Percentiles rank a stretch among this genome's conserved stretches.
These are phyloP conservation scores for Thalassiosira livingstoniorum DNA, from an alignment of 352 stramenopile genomes.

Conservation along the genomic window DNA sequence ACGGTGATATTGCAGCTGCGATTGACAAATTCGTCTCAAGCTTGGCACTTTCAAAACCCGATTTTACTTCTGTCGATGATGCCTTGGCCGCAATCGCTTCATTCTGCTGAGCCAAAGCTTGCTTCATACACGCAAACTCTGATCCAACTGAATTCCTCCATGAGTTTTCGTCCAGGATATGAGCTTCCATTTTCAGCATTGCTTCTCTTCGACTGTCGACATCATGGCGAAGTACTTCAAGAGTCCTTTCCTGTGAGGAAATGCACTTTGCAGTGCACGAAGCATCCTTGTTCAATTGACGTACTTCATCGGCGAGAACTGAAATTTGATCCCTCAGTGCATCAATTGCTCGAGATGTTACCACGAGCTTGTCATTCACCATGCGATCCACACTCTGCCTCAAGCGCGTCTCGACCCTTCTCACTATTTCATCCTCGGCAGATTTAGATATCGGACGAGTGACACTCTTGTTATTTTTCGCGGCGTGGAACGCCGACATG, in stretches of 20 bases:
- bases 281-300: conserved; percentile 25
- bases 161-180: conserved; percentile 33
- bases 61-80: conserved; percentile 26
- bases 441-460: conserved; percentile 29
- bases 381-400: conserved; percentile 26
- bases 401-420: conserved; percentile 3
- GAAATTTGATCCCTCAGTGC: conserved; percentile 48
- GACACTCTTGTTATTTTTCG: conserved; percentile 11
- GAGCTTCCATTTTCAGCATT: conserved; percentile 39
- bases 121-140: conserved; percentile 14
- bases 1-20: conserved; percentile 25
- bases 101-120: conserved; percentile 12
- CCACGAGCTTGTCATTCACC: conserved; percentile 40
- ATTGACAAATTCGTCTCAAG: conserved; percentile 21
- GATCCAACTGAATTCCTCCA: conserved; percentile 22
- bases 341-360: conserved; percentile 43
- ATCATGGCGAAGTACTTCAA: conserved; percentile 42
- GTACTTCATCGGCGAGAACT: conserved; percentile 37
- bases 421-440: conserved; percentile 27
- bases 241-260: conserved; percentile 27
- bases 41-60: conserved; percentile 25
- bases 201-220: conserved; percentile 26
- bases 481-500: conserved; percentile 20
- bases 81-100: conserved; percentile 22
- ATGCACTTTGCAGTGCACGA: conserved; percentile 2